Base-by-base conservation (phyloP, 1,139 yeast genomes). In the Blastobotrys ciferrii region DNA sequence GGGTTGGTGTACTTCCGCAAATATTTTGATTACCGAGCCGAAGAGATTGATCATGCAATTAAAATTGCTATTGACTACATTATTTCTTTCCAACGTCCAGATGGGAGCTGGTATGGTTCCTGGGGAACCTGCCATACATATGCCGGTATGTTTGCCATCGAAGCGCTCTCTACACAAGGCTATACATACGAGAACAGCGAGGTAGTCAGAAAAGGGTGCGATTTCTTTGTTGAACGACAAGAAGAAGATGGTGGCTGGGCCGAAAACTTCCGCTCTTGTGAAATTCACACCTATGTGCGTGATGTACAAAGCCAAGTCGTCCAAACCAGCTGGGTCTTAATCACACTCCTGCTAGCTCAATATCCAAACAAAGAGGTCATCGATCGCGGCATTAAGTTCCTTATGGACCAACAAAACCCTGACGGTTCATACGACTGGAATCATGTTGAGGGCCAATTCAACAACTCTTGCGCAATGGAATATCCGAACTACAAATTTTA, bases 91-190 rank as follows among this genome's bases (percentile, higher is more conserved):
- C 98, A 94, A 66, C 72, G 75, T 41, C 62, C 65, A 0, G 96
- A 92, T 65, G 99, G 99, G 0, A 83, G 96, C 7, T 94, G 98
- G 98, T 94, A 91, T 65, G 99, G 99, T 1, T 83, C 91, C 39
- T 94, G 99, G 99, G 99, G 98, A 39, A 84, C 94, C 9, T 94
- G 99, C 63, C 89, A 78, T 64, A 87, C 97, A 0, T 94, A 94
- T 68, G 98, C 98, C 0, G 86, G 92, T 1, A 94, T 94, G 98
- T 94, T 94, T 77, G 98, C 99, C 0, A 69, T 92, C 30, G 99
- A 94, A 60, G 98, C 98, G 0, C 73, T 92, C 46, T 72, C 80
- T 36, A 78, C 94, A 2, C 84, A 84, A 31, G 87, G 84, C 1
- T 76, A 76, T 52, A 71, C 66, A 1, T 92, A 88, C 63, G 63